These are phyloP conservation scores for Trametes maxima DNA, from an alignment of 768 basidiomycete genomes.

Conservation along the genomic window DNA sequence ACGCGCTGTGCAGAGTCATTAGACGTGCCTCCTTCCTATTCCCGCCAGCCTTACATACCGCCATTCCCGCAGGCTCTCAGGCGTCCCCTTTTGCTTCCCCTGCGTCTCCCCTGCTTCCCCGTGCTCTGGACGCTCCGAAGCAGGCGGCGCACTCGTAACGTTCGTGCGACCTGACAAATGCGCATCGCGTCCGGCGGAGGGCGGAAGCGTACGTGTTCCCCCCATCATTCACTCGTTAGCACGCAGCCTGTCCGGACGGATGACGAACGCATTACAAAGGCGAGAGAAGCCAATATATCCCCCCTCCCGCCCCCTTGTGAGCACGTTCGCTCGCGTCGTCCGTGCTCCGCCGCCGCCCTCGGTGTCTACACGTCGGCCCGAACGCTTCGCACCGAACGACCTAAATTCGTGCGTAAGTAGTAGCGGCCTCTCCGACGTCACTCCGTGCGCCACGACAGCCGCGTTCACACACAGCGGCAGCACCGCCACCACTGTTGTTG, in stretches of 20 bases:
- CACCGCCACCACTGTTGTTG: slow-evolving; percentile 18
- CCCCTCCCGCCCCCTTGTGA: no score
- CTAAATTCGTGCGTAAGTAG: not conserved
- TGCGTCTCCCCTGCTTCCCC: no score
- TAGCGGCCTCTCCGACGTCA: not conserved
- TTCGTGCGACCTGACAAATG: not conserved
- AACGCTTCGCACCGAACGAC: not conserved
- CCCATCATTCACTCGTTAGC: not conserved
- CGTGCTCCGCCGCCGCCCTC: no score
- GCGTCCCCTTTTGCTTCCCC: no score
- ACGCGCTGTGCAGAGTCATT: not conserved
- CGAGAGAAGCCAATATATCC: no score
- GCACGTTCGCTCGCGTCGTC: no score
- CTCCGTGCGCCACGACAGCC: not conserved
- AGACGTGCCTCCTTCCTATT: not conserved
- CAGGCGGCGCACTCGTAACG: not conserved
- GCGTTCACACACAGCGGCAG: not conserved
- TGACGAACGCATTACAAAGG: not conserved
- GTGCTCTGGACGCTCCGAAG: not conserved
- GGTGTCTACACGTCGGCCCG: no score
- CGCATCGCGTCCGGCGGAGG: not conserved
- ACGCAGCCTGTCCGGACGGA: not conserved
- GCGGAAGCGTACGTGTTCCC: no score
- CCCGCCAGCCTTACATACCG: not conserved
- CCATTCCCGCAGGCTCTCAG: not conserved